phyloP scores from a whole-genome alignment of 1,284 basidiomycete species.

The Earliella scabrosa region DNA sequence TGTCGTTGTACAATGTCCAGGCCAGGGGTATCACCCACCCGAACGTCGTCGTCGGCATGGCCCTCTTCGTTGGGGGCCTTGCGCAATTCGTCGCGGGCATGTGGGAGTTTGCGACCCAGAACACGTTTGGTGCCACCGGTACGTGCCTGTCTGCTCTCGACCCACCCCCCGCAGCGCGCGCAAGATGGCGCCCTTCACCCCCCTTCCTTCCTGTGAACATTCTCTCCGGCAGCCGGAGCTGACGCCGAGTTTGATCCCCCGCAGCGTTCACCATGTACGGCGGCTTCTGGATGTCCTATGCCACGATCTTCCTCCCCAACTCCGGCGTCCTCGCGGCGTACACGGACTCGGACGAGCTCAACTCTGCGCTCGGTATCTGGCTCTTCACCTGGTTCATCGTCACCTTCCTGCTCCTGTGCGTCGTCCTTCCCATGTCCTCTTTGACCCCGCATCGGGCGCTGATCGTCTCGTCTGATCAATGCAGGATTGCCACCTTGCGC shows the following conservation, averaged over 20 bases:
- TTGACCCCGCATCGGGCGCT: slow-evolving; percentile 3
- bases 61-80: slow-evolving; percentile 82
- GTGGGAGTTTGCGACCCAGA: slow-evolving; percentile 84
- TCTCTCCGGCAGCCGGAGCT: background rate
- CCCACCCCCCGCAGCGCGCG: background rate
- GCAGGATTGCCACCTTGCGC: slow-evolving; percentile 67
- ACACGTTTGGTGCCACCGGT: slow-evolving; percentile 74
- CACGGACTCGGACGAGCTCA: slow-evolving; percentile 46
- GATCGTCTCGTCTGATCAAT: background rate
- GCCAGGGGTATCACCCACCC: slow-evolving; percentile 54
- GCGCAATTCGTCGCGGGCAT: slow-evolving; percentile 77
- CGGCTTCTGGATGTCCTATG: slow-evolving; percentile 85
- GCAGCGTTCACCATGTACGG: slow-evolving; percentile 85
- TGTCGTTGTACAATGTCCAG: slow-evolving; percentile 68
- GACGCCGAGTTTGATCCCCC: slow-evolving; percentile 12
- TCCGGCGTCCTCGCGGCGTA: slow-evolving; percentile 64
- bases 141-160: slow-evolving; percentile 31
- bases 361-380: slow-evolving; percentile 67
- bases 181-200: background rate
- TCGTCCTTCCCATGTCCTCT: slow-evolving; percentile 14
- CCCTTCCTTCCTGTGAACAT: background rate
- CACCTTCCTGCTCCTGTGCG: slow-evolving; percentile 65
- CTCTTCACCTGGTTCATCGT: slow-evolving; percentile 74
- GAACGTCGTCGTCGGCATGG: slow-evolving; percentile 87
- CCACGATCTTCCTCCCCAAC: slow-evolving; percentile 65